Evolutionary conservation across 768 basidiomycete species (phyloP).

Genomic region (Royoungia palumana): DNA sequence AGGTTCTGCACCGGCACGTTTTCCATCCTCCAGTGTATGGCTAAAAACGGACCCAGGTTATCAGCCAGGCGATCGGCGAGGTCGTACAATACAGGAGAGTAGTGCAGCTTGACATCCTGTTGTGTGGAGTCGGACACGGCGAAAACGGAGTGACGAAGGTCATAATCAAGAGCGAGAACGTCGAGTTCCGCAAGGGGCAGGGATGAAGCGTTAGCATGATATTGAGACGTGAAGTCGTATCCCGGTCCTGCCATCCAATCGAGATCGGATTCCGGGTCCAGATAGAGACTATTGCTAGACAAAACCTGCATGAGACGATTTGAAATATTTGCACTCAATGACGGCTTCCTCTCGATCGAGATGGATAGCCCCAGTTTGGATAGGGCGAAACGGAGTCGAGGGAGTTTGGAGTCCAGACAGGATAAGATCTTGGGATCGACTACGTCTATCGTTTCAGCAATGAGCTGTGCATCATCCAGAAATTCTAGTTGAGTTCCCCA

Average conservation of each 20-base stretch:
- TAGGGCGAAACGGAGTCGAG: conserved; percentile 9
- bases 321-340: conserved; percentile 7
- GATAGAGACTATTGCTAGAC: conserved; percentile 6
- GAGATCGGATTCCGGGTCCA: background rate
- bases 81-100: conserved; percentile 40
- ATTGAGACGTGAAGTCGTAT: conserved; percentile 11
- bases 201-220: conserved; percentile 12
- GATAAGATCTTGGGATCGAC: conserved; percentile 17
- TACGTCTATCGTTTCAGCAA: background rate
- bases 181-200: conserved; percentile 30
- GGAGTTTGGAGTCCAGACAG: conserved; percentile 19
- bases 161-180: conserved; percentile 54
- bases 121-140: background rate
- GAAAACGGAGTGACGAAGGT: conserved; percentile 47
- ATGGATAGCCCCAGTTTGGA: conserved; percentile 7
- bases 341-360: conserved; percentile 4
- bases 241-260: conserved; percentile 11
- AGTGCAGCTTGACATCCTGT: conserved; percentile 31
- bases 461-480: background rate
- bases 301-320: conserved; percentile 14
- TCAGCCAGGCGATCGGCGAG: conserved; percentile 39
- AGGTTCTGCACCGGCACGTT: conserved; percentile 41
- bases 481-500: background rate
- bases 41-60: conserved; percentile 40
- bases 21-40: conserved; percentile 60